Percentiles rank a stretch among this genome's conserved stretches.
Evolutionary conservation across 148 eudicot species (phyloP).

Genomic region (Rhododendron ferrugineum): DNA sequence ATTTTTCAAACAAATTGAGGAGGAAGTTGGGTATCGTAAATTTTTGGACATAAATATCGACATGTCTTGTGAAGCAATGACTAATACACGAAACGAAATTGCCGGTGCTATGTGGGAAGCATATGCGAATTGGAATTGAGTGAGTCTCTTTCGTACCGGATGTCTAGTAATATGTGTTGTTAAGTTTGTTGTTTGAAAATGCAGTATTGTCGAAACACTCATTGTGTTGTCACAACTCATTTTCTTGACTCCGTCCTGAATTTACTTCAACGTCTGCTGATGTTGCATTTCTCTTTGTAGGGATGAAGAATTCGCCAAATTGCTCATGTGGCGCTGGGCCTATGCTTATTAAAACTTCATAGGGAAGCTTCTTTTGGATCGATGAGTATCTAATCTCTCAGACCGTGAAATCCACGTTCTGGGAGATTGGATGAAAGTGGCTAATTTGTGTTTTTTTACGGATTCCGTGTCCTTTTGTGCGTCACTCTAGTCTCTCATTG

Average conservation of each 20-base stretch:
- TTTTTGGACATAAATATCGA: background rate
- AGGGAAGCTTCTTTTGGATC: background rate
- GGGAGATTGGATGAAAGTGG: too few relatives aligned
- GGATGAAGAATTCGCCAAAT: background rate
- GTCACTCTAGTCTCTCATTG: too few relatives aligned
- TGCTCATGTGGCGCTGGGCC: background rate
- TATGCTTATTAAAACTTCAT: background rate
- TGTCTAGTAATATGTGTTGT: background rate
- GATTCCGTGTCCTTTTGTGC: too few relatives aligned
- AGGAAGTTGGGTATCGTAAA: background rate
- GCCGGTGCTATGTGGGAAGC: background rate
- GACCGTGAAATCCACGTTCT: too few relatives aligned
- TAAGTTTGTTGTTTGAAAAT: background rate
- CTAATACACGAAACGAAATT: background rate
- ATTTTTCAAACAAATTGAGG: background rate
- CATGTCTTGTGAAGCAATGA: background rate
- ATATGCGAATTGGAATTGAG: background rate
- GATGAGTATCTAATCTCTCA: background rate
- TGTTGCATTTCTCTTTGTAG: background rate
- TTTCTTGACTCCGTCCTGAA: too few relatives aligned
- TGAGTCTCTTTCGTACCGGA: background rate
- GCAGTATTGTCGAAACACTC: background rate
- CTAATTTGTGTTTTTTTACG: too few relatives aligned
- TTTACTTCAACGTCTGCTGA: background rate
- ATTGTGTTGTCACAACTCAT: background rate